Evolutionary conservation across 2,329 filamentous ascomycete species (phyloP), one percentile per base, ranked within the genome.

Genomic region (Fusarium multiceps): DNA sequence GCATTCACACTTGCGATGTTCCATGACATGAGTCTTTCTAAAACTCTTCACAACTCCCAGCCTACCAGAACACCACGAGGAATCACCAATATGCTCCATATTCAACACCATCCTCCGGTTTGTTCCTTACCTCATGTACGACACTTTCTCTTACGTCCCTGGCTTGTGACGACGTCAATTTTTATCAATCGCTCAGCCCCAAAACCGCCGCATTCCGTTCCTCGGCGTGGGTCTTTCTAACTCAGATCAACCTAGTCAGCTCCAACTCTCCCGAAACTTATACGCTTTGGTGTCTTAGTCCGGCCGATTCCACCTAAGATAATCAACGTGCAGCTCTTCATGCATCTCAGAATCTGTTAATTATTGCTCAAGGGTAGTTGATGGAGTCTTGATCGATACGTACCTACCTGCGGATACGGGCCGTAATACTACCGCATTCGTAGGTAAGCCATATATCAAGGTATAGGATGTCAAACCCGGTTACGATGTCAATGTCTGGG

Each of bases 271-370:
- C 67, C 60, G 55, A 63, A 43, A 63, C 60, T 69, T 63, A 59
- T 45, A 59, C 51, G 69, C 47, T 63, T 69, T 57, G 50, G 54
- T 50, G 41, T 51, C 57, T 53, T 68, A 68, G 54, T 45, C 67
- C 54, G 54, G 45, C 48, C 57, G 60, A 66, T 63, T 65, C 56
- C 47, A 57, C 65, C 67, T 60, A 70, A 75, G 73, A 75, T 75
- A 75, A 75, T 74, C 73, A 75, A 75, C 67, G 59, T 75, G 73
- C 72, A 75, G 63, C 65, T 46, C 41, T 66, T 67, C 58, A 54
- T 69, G 66, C 70, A 72, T 73, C 66, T 59, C 71, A 66, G 71
- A 65, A 59, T 53, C 59, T 34, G 18, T 40, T n/a, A 55, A 70
- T 67, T 56, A 55, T 70, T 63, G 54, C 63, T 48, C 62, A 48